Evolutionary conservation across 2,329 filamentous ascomycete genomes (phyloP).

Genomic region (Orbilia oligospora): DNA sequence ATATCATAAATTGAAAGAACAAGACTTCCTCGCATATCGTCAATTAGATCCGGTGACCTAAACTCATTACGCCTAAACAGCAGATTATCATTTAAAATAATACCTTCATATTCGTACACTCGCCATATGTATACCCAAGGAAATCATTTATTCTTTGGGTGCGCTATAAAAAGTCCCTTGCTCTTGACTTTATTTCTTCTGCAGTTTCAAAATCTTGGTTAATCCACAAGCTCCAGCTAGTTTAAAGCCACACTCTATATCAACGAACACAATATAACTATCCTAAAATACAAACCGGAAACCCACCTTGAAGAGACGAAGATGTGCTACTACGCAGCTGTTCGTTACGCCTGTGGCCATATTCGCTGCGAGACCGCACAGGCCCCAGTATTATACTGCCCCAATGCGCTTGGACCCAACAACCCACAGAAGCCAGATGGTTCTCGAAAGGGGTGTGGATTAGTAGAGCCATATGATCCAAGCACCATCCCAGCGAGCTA

Average conservation of each 20-base stretch:
- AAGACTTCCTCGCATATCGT: neutral
- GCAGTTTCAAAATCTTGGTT: neutral
- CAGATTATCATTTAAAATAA: neutral
- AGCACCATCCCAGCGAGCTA: conserved; percentile 50
- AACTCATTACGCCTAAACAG: neutral
- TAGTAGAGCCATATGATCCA: conserved; percentile 39
- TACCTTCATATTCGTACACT: neutral
- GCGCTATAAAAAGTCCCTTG: neutral
- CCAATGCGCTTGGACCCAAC: conserved; percentile 29
- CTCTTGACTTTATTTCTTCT: neutral
- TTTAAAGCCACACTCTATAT: too few relatives aligned
- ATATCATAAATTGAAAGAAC: neutral
- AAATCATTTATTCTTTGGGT: neutral
- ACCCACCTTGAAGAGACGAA: neutral
- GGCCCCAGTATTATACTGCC: conserved; percentile 37
- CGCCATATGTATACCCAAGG: neutral
- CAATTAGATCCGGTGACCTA: neutral
- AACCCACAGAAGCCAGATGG: conserved; percentile 36
- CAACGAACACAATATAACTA: too few relatives aligned
- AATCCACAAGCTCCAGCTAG: neutral
- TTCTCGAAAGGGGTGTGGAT: conserved; percentile 46
- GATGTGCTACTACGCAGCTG: conserved; percentile 56
- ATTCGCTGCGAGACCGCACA: conserved; percentile 56
- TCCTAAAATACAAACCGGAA: neutral
- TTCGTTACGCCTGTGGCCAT: conserved; percentile 50